Evolutionary conservation across 805 yeast species (phyloP).

Genomic region (Starmerella powellii): DNA sequence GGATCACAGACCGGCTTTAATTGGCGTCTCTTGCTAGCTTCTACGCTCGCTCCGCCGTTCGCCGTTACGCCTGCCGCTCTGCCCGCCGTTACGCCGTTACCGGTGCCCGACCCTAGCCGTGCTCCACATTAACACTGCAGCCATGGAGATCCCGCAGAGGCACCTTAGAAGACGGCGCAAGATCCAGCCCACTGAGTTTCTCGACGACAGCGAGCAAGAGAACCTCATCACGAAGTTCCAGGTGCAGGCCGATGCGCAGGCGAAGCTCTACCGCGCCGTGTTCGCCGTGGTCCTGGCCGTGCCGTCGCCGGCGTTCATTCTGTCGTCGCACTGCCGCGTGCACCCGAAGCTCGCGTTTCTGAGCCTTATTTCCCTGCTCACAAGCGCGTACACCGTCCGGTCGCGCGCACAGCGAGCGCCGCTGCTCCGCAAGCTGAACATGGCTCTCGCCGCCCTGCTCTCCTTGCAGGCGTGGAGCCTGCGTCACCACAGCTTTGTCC

Average conservation of each 20-base stretch:
- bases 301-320: constrained; percentile 27
- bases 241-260: constrained; percentile 21
- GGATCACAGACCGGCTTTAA: no score
- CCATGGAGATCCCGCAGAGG: constrained; percentile 12
- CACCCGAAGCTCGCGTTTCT: constrained; percentile 25
- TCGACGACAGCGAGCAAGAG: constrained; percentile 27
- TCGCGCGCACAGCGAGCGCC: constrained; percentile 2
- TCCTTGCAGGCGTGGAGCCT: constrained; percentile 20
- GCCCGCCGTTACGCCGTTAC: no score
- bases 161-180: constrained; percentile 15
- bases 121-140: no score
- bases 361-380: constrained; percentile 22
- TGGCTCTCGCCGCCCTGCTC: constrained; percentile 20
- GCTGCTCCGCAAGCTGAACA: constrained; percentile 13
- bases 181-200: constrained; percentile 11
- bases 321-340: constrained; percentile 24
- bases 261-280: constrained; percentile 19
- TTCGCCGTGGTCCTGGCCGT: constrained; percentile 25
- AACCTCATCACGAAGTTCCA: constrained; percentile 22
- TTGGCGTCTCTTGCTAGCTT: no score
- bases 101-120: no score
- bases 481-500: neutral
- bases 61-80: no score
- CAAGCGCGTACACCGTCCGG: constrained; percentile 20
- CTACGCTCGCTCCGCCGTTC: no score